Evolutionary conservation across 805 yeast genomes (phyloP).

Genomic region (Metschnikowia rubicola): DNA sequence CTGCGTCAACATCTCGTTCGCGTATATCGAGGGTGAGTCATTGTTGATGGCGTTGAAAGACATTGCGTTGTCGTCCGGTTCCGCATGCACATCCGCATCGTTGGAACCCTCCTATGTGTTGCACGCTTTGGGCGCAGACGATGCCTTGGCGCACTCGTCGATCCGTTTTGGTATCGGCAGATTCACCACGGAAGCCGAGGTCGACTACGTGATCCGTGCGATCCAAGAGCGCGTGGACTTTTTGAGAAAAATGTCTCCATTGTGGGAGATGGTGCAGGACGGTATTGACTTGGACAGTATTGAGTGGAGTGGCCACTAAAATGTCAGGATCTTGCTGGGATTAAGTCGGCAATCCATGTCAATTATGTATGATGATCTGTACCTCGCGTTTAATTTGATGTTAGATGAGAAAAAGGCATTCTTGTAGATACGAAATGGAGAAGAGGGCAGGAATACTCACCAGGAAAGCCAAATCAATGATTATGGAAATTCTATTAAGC

Average conservation of each 20-base stretch:
- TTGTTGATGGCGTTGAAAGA: slow-evolving; percentile 96
- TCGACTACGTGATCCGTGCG: slow-evolving; percentile 89
- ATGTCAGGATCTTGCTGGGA: neutral
- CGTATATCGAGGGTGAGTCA: slow-evolving; percentile 97
- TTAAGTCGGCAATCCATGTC: neutral
- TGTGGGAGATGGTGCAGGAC: slow-evolving; percentile 99
- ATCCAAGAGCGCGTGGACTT: slow-evolving; percentile 85
- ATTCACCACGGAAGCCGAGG: slow-evolving; percentile 93
- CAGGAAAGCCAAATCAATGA: too few species aligned
- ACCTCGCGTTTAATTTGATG: neutral
- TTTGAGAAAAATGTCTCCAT: slow-evolving; percentile 86
- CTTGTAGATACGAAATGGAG: too few species aligned
- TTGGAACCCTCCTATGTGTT: slow-evolving; percentile 95
- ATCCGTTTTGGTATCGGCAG: slow-evolving; percentile 96
- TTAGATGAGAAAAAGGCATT: neutral
- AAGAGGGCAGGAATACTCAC: too few species aligned
- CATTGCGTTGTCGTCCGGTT: slow-evolving; percentile 92
- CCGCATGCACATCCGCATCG: slow-evolving; percentile 98
- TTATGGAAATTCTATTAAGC: too few species aligned
- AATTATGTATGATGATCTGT: slow-evolving; percentile 4
- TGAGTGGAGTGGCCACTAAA: slow-evolving; percentile 95
- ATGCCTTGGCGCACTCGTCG: slow-evolving; percentile 97
- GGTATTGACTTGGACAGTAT: slow-evolving; percentile 92
- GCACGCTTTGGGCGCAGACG: slow-evolving; percentile 96
- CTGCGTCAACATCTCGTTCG: slow-evolving; percentile 94